Evolutionary conservation across 129 eudicot genomes (phyloP).

Genomic region (Tanacetum coccineum): DNA sequence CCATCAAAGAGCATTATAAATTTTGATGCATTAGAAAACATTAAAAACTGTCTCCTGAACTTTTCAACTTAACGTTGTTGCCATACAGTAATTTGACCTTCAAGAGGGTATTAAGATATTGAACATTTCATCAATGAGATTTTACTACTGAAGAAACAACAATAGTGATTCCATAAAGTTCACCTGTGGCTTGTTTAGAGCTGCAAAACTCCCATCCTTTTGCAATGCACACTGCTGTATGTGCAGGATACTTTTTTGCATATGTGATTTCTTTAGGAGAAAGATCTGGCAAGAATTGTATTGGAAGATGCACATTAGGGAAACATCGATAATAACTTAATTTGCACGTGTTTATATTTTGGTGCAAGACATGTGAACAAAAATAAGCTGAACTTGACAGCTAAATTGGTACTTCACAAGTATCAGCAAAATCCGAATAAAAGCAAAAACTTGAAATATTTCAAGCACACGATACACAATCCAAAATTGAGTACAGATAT

Average conservation of each 20-base stretch:
- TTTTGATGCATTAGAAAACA: conserved; percentile 13
- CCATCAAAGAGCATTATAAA: conserved; percentile 10
- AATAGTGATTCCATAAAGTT: conserved; percentile 21
- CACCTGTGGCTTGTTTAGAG: conserved; percentile 82
- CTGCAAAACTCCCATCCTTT: conserved; percentile 94
- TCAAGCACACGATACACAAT: no score
- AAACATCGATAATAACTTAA: conserved; percentile 10
- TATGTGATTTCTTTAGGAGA: conserved; percentile 66
- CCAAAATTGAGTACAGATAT: no score
- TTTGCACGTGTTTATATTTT: not conserved
- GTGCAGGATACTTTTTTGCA: conserved; percentile 82
- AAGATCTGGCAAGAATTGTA: conserved; percentile 82
- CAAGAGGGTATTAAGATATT: not conserved
- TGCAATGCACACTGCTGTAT: conserved; percentile 83
- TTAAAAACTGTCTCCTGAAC: not conserved
- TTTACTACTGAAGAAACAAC: not conserved
- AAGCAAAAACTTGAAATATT: not conserved
- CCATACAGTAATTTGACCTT: conserved; percentile 12
- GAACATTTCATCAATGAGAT: not conserved
- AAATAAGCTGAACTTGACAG: not conserved
- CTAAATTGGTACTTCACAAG: not conserved
- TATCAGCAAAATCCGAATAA: not conserved
- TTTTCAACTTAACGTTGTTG: conserved; percentile 10
- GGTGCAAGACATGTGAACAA: conserved; percentile 7
- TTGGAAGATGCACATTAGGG: conserved; percentile 15